Conservation (phyloP, 1,139 yeast species). For the Geotrichum klebahnii region DNA sequence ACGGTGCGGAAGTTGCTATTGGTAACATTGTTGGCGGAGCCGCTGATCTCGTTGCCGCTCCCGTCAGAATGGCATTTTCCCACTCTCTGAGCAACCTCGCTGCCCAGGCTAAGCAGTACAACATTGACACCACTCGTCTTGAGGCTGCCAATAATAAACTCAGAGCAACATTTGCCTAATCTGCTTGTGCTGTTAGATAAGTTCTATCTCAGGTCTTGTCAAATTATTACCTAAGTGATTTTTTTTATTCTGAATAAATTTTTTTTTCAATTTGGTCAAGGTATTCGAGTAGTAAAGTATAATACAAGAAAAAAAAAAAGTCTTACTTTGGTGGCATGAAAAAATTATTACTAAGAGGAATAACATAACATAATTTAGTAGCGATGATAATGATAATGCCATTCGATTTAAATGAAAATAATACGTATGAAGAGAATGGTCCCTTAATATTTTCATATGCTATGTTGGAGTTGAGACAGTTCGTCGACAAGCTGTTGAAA, state of each 20-base stretch:
- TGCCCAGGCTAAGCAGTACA: slow-evolving; percentile 21
- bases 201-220: too few relatives aligned
- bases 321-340: too few relatives aligned
- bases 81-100: slow-evolving; percentile 22
- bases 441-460: not conserved
- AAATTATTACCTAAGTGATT: too few relatives aligned
- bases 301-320: too few relatives aligned
- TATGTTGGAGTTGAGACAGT: not conserved
- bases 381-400: too few relatives aligned
- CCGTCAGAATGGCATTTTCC: slow-evolving; percentile 14
- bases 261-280: too few relatives aligned
- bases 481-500: slow-evolving; percentile 1
- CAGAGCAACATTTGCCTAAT: slow-evolving; percentile 11
- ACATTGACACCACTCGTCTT: slow-evolving; percentile 24
- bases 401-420: too few relatives aligned
- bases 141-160: slow-evolving; percentile 15
- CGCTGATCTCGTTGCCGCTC: slow-evolving; percentile 24
- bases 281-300: too few relatives aligned
- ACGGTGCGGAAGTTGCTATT: slow-evolving; percentile 32
- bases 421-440: too few relatives aligned
- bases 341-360: too few relatives aligned
- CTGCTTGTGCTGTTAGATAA: slow-evolving; percentile 9
- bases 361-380: too few relatives aligned
- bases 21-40: slow-evolving; percentile 28
- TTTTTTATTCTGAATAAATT: too few relatives aligned